Percentiles rank a stretch among this genome's conserved stretches.
Evolutionary conservation across 2,329 filamentous ascomycete species (phyloP).

Genomic region (Teratosphaeria viscida): DNA sequence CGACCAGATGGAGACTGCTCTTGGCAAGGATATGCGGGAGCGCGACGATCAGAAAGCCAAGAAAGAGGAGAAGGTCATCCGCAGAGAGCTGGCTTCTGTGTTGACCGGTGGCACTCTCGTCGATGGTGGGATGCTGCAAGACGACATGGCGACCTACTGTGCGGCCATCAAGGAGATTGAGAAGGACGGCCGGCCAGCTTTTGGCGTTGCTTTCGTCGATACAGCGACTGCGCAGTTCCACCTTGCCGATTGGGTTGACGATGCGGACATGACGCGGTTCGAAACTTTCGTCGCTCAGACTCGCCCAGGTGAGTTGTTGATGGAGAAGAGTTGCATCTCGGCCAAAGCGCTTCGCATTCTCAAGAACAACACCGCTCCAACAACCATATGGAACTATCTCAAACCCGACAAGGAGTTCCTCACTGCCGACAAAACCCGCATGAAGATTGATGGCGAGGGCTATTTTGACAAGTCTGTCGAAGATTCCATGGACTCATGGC

Average conservation of each 20-base stretch:
- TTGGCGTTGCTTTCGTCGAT: constrained; percentile 89
- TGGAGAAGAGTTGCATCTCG: constrained; percentile 74
- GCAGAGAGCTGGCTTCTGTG: constrained; percentile 79
- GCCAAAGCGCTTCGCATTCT: constrained; percentile 84
- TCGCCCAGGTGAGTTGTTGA: constrained; percentile 72
- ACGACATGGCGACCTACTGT: constrained; percentile 95
- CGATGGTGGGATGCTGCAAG: constrained; percentile 91
- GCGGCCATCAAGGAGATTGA: constrained; percentile 73
- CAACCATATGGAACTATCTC: constrained; percentile 89
- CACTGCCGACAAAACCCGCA: constrained; percentile 69
- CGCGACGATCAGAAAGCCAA: constrained; percentile 53
- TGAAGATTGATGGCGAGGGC: constrained; percentile 66
- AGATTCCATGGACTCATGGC: constrained; percentile 61
- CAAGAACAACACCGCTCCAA: constrained; percentile 89
- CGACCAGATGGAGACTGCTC: constrained; percentile 89
- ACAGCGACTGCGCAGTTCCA: constrained; percentile 93
- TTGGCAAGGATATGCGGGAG: constrained; percentile 98
- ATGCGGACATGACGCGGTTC: constrained; percentile 88
- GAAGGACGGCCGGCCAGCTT: constrained; percentile 63
- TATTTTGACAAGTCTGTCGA: constrained; percentile 60
- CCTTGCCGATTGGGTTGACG: constrained; percentile 83
- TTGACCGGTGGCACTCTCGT: constrained; percentile 88
- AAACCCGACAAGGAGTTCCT: constrained; percentile 85
- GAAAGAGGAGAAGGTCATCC: constrained; percentile 81
- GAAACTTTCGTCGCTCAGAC: constrained; percentile 94